Conservation (phyloP, 345 rosid genomes). For the Pugionium cornutum region DNA sequence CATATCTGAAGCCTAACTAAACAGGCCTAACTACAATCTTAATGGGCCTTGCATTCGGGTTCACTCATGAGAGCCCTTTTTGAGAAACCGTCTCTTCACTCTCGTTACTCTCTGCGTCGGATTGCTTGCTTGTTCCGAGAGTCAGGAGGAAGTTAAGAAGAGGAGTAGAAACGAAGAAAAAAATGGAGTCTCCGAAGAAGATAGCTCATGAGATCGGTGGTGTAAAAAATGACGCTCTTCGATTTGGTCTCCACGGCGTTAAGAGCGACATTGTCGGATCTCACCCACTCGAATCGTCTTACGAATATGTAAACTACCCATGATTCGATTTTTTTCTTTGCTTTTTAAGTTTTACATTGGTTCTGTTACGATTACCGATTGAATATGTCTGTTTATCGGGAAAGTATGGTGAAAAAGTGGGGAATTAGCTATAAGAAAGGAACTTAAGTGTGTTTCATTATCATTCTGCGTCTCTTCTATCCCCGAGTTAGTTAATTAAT, state of each 20-base stretch:
- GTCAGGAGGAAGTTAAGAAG: slow-evolving; percentile 25
- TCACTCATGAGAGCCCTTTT: too few relatives aligned
- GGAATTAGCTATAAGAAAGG: neutral
- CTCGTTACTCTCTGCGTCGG: too few relatives aligned
- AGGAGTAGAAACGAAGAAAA: neutral
- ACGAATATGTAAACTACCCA: slow-evolving; percentile 52
- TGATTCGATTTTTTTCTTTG: neutral
- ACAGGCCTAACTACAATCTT: too few relatives aligned
- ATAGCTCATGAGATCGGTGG: slow-evolving; percentile 39
- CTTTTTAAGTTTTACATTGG: neutral
- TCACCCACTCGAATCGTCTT: neutral
- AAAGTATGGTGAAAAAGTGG: neutral
- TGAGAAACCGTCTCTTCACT: too few relatives aligned
- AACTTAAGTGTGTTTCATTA: too few relatives aligned
- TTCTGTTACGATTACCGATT: neutral
- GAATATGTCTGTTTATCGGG: slow-evolving; percentile 15
- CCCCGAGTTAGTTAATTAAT: neutral
- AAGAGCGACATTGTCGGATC: neutral
- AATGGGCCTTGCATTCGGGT: too few relatives aligned
- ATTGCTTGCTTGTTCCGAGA: slow-evolving; percentile 36
- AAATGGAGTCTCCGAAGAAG: slow-evolving; percentile 64
- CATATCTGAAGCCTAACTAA: too few relatives aligned
- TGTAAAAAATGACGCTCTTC: slow-evolving; percentile 62
- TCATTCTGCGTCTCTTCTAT: neutral
- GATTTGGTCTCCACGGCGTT: slow-evolving; percentile 64